Conservation (phyloP, 768 basidiomycete species). For the Hygrocybe coccinea region DNA sequence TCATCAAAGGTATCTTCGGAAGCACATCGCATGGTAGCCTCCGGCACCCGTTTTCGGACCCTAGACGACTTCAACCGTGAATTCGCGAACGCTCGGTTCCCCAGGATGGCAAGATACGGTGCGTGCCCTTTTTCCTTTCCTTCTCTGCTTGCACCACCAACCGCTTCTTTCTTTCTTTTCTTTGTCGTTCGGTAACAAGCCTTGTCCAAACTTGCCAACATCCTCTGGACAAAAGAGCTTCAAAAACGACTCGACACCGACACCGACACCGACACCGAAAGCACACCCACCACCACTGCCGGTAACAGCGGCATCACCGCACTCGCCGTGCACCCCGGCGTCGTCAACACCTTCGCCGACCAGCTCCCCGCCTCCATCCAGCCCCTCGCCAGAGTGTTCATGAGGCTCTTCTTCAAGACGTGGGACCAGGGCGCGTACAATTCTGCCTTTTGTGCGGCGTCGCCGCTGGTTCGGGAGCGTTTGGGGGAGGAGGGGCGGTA, state of each 20-base stretch:
- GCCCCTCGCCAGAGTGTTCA: conserved; percentile 12
- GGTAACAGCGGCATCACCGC: conserved; percentile 32
- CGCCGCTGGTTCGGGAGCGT: conserved; percentile 28
- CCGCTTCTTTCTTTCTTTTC: too few relatives aligned
- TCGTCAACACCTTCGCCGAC: conserved; percentile 28
- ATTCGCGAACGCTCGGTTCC: conserved; percentile 20
- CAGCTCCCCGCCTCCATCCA: conserved; percentile 11
- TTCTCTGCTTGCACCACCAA: background rate
- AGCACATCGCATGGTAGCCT: conserved; percentile 19
- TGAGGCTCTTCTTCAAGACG: conserved; percentile 13
- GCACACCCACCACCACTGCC: too few relatives aligned
- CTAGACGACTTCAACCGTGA: conserved; percentile 35
- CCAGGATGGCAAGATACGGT: conserved; percentile 32
- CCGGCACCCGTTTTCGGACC: conserved; percentile 23
- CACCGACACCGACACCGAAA: too few relatives aligned
- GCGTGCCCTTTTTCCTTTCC: conserved; percentile 3
- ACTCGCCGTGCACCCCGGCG: conserved; percentile 41
- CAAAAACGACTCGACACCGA: conserved; percentile 46
- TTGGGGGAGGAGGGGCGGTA: conserved; percentile 31
- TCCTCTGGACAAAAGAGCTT: conserved; percentile 47
- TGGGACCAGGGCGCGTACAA: conserved; percentile 34
- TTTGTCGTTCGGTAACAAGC: conserved; percentile 18
- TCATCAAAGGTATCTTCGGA: conserved; percentile 31
- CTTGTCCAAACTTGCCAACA: conserved; percentile 46
- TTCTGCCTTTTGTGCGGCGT: conserved; percentile 38